Conservation (phyloP, 225 moss, liverwort and hornwort genomes). For the Pseudoscleropodium purum region DNA sequence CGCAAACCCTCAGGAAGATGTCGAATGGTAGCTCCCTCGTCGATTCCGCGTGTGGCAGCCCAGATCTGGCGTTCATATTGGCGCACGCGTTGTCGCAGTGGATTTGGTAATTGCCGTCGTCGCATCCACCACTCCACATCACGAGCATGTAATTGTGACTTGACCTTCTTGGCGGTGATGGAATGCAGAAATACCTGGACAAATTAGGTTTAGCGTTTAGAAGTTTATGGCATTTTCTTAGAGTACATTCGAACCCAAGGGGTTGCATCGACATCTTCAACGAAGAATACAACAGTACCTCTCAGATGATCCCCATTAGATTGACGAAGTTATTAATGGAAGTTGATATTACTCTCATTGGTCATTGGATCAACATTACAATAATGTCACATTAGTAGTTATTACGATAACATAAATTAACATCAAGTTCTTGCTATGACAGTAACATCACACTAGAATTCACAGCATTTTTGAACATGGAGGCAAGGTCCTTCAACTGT, state of each 20-base stretch:
- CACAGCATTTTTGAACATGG: neutral
- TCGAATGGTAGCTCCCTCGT: constrained; percentile 58
- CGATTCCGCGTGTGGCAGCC: constrained; percentile 83
- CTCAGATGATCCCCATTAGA: neutral
- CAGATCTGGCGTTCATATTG: constrained; percentile 77
- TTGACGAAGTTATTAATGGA: neutral
- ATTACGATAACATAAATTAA: too few species aligned
- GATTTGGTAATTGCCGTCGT: constrained; percentile 55
- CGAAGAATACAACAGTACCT: neutral
- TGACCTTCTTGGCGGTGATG: constrained; percentile 58
- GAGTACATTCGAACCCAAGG: neutral
- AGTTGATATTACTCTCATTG: neutral
- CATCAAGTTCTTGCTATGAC: neutral
- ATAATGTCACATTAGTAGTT: neutral
- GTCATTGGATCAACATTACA: neutral
- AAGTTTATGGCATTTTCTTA: neutral
- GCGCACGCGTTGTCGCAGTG: constrained; percentile 62
- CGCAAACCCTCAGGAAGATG: constrained; percentile 78
- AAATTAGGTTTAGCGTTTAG: neutral
- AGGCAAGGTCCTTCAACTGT: neutral
- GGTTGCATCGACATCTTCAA: neutral
- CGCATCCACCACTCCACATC: constrained; percentile 95
- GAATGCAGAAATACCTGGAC: constrained; percentile 80
- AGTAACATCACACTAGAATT: neutral
- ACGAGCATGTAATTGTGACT: constrained; percentile 65